phyloP scores from a whole-genome alignment of 208 protist species.

The Phytomonas sp. region DNA sequence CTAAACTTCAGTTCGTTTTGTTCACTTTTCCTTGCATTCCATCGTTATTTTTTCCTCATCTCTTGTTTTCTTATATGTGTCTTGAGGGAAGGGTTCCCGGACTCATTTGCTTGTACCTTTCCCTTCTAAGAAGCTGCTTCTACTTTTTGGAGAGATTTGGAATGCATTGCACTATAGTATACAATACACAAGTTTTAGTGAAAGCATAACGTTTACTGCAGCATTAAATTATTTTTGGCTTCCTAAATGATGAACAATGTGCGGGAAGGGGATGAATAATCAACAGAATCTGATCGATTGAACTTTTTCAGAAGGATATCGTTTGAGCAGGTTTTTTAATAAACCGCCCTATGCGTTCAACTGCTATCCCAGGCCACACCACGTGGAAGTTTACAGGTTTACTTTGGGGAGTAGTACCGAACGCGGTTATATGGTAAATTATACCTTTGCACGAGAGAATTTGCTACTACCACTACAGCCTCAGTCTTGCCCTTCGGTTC shows the following conservation, averaged over 20 bases:
- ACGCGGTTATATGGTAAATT: not conserved
- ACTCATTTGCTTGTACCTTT: no score
- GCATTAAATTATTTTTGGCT: not conserved
- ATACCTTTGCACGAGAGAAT: conserved; percentile 6
- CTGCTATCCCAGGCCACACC: not conserved
- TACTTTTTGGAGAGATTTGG: not conserved
- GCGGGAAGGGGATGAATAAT: not conserved
- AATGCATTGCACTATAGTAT: not conserved
- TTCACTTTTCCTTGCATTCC: no score
- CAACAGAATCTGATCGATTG: not conserved
- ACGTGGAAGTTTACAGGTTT: not conserved
- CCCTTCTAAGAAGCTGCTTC: no score
- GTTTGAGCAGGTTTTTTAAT: not conserved
- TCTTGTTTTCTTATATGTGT: no score
- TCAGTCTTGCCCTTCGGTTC: not conserved
- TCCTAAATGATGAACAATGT: not conserved
- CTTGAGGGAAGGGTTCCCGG: not conserved
- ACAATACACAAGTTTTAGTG: not conserved
- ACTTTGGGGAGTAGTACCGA: not conserved
- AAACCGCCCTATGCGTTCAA: not conserved
- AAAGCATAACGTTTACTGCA: not conserved
- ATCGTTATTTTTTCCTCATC: no score
- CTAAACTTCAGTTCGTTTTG: no score
- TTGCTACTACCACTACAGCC: not conserved
- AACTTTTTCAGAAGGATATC: not conserved